These are phyloP conservation scores for Penicillium glabrum DNA, from an alignment of 2,329 filamentous ascomycete species.

Conservation along the genomic window DNA sequence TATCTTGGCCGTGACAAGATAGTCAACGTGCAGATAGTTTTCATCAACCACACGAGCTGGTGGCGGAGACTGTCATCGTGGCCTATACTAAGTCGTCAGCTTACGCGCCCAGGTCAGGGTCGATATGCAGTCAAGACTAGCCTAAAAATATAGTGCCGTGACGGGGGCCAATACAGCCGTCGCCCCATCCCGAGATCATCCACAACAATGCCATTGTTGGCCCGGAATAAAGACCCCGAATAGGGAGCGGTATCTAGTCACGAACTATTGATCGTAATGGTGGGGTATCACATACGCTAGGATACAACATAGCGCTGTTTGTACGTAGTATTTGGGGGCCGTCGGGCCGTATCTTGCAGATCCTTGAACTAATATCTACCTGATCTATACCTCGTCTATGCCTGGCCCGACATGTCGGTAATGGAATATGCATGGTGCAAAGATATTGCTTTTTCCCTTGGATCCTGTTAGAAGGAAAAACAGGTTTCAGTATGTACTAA, in stretches of 20 bases:
- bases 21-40: background rate
- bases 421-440: background rate
- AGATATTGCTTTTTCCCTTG: background rate
- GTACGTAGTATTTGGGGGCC: background rate
- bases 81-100: slow-evolving; percentile 6
- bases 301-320: background rate
- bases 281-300: background rate
- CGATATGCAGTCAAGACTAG: background rate
- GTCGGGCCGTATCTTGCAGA: background rate
- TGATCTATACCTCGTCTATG: background rate
- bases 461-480: background rate
- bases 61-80: background rate
- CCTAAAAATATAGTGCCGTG: background rate
- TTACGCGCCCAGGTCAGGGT: slow-evolving; percentile 8
- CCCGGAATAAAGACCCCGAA: background rate
- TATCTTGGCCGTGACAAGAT: background rate
- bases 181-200: background rate
- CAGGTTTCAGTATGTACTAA: background rate
- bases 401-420: background rate
- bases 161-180: background rate
- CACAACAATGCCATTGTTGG: background rate
- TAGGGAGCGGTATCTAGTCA: background rate
- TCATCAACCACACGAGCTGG: background rate
- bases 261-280: background rate
- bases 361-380: background rate